Conservation (phyloP, 352 stramenopile genomes). For the Phytophthora pistaciae region DNA sequence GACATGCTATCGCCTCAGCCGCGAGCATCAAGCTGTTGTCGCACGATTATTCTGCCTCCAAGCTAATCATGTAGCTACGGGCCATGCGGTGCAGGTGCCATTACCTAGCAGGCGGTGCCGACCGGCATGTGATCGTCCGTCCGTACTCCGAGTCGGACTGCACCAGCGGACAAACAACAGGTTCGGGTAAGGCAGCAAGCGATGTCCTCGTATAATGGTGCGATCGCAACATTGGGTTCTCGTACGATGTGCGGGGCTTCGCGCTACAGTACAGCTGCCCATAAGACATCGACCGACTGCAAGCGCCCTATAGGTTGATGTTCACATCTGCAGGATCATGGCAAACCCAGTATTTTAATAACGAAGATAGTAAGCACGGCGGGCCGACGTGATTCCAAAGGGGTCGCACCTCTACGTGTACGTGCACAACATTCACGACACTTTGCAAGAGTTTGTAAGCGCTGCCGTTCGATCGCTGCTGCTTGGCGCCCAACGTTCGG, state of each 20-base stretch:
- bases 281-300: not conserved
- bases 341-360: slow-evolving; percentile 21
- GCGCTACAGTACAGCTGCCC: slow-evolving; percentile 5
- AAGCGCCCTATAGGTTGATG: slow-evolving; percentile 13
- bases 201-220: slow-evolving; percentile 11
- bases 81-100: slow-evolving; percentile 2
- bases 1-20: not conserved
- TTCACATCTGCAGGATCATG: slow-evolving; percentile 23
- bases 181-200: slow-evolving; percentile 19
- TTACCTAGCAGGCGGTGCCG: slow-evolving; percentile 26
- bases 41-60: slow-evolving; percentile 23
- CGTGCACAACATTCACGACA: not conserved
- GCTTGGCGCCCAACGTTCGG: slow-evolving; percentile 13
- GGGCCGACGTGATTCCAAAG: slow-evolving; percentile 18
- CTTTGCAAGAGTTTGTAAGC: slow-evolving; percentile 13
- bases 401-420: slow-evolving; percentile 8
- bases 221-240: slow-evolving; percentile 23
- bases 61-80: slow-evolving; percentile 16
- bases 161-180: slow-evolving; percentile 23
- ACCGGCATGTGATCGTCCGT: slow-evolving; percentile 13
- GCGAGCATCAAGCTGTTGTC: not conserved
- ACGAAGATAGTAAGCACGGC: slow-evolving; percentile 21
- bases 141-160: slow-evolving; percentile 16
- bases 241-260: slow-evolving; percentile 27
- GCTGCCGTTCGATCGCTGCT: slow-evolving; percentile 18